Base-by-base conservation (phyloP, 2,329 filamentous ascomycete genomes). In the Gaeumannomyces tritici region DNA sequence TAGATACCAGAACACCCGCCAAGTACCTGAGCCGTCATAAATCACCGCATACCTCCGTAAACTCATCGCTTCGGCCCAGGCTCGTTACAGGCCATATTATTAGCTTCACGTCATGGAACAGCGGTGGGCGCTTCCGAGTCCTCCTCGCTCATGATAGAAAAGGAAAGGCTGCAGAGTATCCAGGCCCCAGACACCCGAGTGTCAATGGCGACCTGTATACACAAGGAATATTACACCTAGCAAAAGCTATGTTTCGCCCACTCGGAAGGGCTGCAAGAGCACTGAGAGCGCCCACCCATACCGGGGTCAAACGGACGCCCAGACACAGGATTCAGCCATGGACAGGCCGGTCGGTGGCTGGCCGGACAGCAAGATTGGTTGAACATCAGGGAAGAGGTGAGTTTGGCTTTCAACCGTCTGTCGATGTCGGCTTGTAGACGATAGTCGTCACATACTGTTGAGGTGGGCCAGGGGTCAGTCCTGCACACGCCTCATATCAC, bases 381-480 rank as follows among this genome's bases (percentile, higher is more conserved):
- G 42, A 21, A 51, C 6, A 51, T 18, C 6, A n/a, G 42, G 1
- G 42, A 5, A 8, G 18, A 51, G 18, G 18, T 2, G 5, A n/a
- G 5, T n/a, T 21, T n/a, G 42, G 42, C 13, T n/a, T 15, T 61
- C 33, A 61, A 11, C 60, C 60, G 31, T 61, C 60, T 7, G 55
- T 35, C 7, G 54, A 57, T 51, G 92, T 91, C 24, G 91, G 92
- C 79, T 97, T 98, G 78, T 98, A 98, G 80, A 98, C 89, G 72
- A 98, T 96, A 2, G 93, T 97, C 4, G 93, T 98, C 47, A 98
- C 89, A 76, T 98, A 98, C 93, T 97, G 69, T 28, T 62, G 21
- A 26, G 51, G 58, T 35, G 29, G 65, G 72, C 18, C 42, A n/a
- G 42, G 18, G 21, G 21, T n/a, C 6, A n/a, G 21, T 51, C 18